A percentile compares a stretch with the other conserved stretches of the same genome.
Conservation (phyloP, 2,329 filamentous ascomycete species). For the Nemania bipapillata region DNA sequence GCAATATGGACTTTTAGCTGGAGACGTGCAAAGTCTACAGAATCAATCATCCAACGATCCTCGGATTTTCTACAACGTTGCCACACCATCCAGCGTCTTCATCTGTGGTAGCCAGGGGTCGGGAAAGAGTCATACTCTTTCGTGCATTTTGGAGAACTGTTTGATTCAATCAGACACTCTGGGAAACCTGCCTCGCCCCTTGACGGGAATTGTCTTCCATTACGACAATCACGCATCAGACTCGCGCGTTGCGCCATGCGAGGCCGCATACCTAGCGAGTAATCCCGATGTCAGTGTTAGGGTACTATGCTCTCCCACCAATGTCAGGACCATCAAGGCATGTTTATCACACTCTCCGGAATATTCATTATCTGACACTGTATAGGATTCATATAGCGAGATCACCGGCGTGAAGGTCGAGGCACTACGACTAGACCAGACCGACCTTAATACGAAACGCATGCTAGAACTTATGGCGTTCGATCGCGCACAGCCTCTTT, state of each 20-base stretch:
- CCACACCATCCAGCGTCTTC: constrained; percentile 67
- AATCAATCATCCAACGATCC: constrained; percentile 40
- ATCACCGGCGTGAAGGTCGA: constrained; percentile 61
- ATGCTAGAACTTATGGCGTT: constrained; percentile 72
- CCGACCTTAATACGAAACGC: constrained; percentile 65
- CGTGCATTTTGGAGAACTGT: constrained; percentile 67
- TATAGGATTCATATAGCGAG: constrained; percentile 55
- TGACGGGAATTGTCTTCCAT: constrained; percentile 73
- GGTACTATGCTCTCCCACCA: constrained; percentile 66
- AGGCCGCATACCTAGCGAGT: constrained; percentile 67
- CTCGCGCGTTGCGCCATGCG: constrained; percentile 63
- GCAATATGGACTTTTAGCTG: constrained; percentile 44
- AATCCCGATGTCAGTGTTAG: constrained; percentile 58
- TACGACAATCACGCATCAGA: constrained; percentile 68
- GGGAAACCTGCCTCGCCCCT: constrained; percentile 57
- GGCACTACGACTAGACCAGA: constrained; percentile 62
- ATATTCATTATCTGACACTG: constrained; percentile 12
- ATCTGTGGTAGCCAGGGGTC: constrained; percentile 73
- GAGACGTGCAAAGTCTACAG: constrained; percentile 17
- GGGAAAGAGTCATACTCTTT: constrained; percentile 71
- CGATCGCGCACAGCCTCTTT: constrained; percentile 62
- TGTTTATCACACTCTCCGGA: not conserved
- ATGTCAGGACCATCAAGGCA: constrained; percentile 57
- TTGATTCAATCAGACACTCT: constrained; percentile 56
- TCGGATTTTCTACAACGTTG: constrained; percentile 60